Percentiles rank a stretch among this genome's conserved stretches.
phyloP scores from a whole-genome alignment of 139 green algal species.

The Micractinium conductrix region DNA sequence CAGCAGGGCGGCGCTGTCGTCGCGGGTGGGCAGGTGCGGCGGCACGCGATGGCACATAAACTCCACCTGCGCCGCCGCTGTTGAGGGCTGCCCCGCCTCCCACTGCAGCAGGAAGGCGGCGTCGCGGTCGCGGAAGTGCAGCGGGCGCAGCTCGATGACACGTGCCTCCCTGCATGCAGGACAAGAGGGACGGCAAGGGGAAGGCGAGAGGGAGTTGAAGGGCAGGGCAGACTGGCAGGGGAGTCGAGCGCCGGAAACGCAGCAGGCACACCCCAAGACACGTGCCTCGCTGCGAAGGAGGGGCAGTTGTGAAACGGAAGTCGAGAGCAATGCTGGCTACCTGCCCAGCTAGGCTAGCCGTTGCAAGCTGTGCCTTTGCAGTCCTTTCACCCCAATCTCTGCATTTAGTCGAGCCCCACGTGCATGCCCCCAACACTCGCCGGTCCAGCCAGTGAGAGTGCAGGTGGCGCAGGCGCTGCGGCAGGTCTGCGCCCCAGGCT shows the following conservation, averaged over 20 bases:
- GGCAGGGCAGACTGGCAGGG: not conserved
- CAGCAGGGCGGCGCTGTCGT: conserved; percentile 28
- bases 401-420: no score
- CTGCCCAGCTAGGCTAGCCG: no score
- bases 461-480: conserved; percentile 46
- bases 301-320: no score
- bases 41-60: conserved; percentile 36
- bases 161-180: conserved; percentile 13
- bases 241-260: no score
- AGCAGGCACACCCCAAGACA: not conserved
- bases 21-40: conserved; percentile 6
- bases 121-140: conserved; percentile 43
- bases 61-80: not conserved
- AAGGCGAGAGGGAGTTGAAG: not conserved
- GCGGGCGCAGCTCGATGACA: conserved; percentile 50
- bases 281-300: no score
- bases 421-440: not conserved
- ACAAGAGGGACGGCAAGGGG: not conserved
- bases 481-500: conserved; percentile 50
- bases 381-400: no score
- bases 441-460: conserved; percentile 63
- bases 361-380: no score
- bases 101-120: conserved; percentile 37
- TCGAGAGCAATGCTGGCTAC: no score
- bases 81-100: not conserved